Conservation (phyloP, 2,329 filamentous ascomycete species). For the Pseudogymnoascus sp. region DNA sequence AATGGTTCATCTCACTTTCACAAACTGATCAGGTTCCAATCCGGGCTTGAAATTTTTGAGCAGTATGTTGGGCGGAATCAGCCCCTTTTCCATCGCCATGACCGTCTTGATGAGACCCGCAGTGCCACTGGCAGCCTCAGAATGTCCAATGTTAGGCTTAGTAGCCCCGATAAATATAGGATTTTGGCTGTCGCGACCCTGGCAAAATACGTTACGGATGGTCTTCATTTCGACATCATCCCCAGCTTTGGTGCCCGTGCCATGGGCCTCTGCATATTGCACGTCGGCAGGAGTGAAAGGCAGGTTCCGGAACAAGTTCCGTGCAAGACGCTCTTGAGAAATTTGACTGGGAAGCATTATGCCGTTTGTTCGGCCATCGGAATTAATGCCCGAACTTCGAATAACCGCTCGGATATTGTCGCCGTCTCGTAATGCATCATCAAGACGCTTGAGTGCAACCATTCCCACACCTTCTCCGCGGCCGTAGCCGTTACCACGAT, state of each 20-base stretch:
- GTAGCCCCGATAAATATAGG: background rate
- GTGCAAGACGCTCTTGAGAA: slow-evolving; percentile 29
- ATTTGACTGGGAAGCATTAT: slow-evolving; percentile 34
- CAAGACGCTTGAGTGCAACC: slow-evolving; percentile 35
- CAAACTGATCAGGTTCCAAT: background rate
- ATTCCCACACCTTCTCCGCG: slow-evolving; percentile 37
- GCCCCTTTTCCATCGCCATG: slow-evolving; percentile 24
- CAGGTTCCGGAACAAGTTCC: slow-evolving; percentile 22
- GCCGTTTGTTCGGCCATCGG: slow-evolving; percentile 36
- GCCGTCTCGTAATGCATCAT: slow-evolving; percentile 32
- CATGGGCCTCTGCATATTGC: slow-evolving; percentile 15
- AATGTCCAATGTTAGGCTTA: slow-evolving; percentile 18
- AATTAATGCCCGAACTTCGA: slow-evolving; percentile 32
- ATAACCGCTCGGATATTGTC: slow-evolving; percentile 38
- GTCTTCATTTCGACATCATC: slow-evolving; percentile 15
- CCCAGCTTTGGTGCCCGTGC: slow-evolving; percentile 7
- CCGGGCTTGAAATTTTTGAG: slow-evolving; percentile 15
- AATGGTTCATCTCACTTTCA: background rate
- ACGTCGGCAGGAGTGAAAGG: slow-evolving; percentile 11
- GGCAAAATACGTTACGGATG: slow-evolving; percentile 6
- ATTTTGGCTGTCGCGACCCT: background rate
- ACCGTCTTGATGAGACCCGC: slow-evolving; percentile 20
- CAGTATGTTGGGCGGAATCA: slow-evolving; percentile 23
- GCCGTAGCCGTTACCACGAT: slow-evolving; percentile 36
- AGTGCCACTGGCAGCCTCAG: slow-evolving; percentile 18